A percentile compares a stretch with the other conserved stretches of the same genome.
Evolutionary conservation across 1,284 basidiomycete species (phyloP).

Genomic region (Ustilago crameri): DNA sequence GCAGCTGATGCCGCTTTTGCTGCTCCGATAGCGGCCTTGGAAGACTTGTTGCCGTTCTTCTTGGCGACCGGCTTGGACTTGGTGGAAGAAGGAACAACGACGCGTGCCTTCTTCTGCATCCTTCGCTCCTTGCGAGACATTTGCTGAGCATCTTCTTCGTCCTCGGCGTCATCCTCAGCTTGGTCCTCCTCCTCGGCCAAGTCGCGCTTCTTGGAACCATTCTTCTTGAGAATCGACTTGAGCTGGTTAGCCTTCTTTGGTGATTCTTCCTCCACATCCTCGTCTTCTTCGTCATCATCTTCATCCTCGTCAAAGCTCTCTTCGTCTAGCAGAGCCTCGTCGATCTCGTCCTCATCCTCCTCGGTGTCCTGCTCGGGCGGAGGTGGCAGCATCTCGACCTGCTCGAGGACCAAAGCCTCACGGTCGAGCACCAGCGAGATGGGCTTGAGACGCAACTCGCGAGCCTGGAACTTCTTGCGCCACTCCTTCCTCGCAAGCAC

Average conservation of each 20-base stretch:
- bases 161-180: constrained; percentile 16
- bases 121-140: constrained; percentile 43
- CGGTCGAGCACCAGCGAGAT: constrained; percentile 43
- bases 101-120: constrained; percentile 41
- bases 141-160: constrained; percentile 20
- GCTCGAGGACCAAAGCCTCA: constrained; percentile 42
- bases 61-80: constrained; percentile 37
- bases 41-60: constrained; percentile 16
- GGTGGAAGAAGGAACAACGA: constrained; percentile 24
- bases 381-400: constrained; percentile 45
- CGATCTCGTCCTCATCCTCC: constrained; percentile 50
- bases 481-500: constrained; percentile 52
- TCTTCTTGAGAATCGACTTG: constrained; percentile 55
- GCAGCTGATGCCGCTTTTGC: constrained; percentile 39
- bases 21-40: constrained; percentile 24
- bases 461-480: constrained; percentile 50
- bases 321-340: constrained; percentile 44
- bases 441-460: constrained; percentile 54
- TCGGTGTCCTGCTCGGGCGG: constrained; percentile 56
- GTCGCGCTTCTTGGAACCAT: constrained; percentile 27
- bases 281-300: constrained; percentile 38
- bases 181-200: constrained; percentile 15
- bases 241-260: constrained; percentile 21
- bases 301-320: constrained; percentile 33
- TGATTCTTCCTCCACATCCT: constrained; percentile 27